Conservation (phyloP, 1,284 basidiomycete species). For the Cutaneotrichosporon cavernicola region DNA sequence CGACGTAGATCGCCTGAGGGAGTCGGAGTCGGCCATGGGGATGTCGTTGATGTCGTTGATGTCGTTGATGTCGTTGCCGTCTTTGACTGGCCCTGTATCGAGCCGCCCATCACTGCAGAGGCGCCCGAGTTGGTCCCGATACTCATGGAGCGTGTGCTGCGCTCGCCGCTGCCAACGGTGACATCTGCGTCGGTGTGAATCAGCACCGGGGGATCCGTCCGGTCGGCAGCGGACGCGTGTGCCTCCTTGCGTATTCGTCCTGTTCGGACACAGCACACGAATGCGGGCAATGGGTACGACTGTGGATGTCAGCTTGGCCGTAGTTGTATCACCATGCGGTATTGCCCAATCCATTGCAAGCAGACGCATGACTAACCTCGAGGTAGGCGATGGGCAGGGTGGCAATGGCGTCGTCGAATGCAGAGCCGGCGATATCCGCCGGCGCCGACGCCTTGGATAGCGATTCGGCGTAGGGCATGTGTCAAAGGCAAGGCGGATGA, state of each 20-base stretch:
- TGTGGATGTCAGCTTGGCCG: background rate
- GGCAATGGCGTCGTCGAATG: conserved; percentile 1
- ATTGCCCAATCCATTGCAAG: background rate
- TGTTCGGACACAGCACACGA: conserved; percentile 8
- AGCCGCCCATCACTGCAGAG: background rate
- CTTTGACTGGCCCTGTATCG: background rate
- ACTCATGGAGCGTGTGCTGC: background rate
- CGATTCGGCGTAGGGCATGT: background rate
- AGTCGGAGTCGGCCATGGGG: background rate
- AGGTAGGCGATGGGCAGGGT: conserved; percentile 8
- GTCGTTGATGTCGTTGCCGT: background rate
- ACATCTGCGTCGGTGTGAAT: background rate
- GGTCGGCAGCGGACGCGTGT: background rate
- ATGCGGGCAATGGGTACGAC: conserved; percentile 17
- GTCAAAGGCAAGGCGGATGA: background rate
- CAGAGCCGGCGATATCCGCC: background rate
- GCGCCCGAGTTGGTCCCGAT: background rate
- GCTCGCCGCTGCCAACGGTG: background rate
- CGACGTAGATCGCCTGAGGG: background rate
- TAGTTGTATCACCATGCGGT: background rate
- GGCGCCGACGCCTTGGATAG: background rate
- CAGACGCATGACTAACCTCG: conserved; percentile 1
- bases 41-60: background rate
- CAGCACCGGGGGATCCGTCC: background rate
- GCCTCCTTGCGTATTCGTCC: background rate